A percentile compares a stretch with the other conserved stretches of the same genome.
phyloP scores from a whole-genome alignment of 1,284 basidiomycete genomes.

The Sporisorium scitamineum region DNA sequence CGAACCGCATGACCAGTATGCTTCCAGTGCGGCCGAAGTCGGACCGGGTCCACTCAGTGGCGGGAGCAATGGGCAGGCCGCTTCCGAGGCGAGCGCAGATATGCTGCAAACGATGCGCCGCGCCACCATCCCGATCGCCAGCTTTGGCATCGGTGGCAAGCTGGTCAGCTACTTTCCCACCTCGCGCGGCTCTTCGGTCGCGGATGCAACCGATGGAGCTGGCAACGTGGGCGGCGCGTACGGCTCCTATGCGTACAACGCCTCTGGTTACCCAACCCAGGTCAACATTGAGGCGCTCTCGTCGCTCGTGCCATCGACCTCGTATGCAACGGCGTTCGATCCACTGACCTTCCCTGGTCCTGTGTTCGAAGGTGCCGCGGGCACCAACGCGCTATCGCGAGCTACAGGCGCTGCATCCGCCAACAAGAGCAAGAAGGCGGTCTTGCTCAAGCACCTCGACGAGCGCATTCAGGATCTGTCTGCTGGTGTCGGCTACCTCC shows the following conservation, averaged over 20 bases:
- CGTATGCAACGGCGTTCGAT: conserved; percentile 62
- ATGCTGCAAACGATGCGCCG: conserved; percentile 53
- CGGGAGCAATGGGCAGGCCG: conserved; percentile 19
- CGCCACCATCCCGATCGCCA: conserved; percentile 58
- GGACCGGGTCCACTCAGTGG: conserved; percentile 19
- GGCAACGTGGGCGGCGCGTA: conserved; percentile 17
- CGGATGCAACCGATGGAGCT: conserved; percentile 10
- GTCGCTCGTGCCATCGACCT: conserved; percentile 51
- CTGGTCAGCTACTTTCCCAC: conserved; percentile 63
- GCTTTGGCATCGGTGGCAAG: conserved; percentile 66
- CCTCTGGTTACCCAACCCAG: conserved; percentile 35
- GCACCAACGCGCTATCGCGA: conserved; percentile 52
- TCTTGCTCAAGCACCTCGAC: conserved; percentile 57
- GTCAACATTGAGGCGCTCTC: conserved; percentile 51
- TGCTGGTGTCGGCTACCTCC: conserved; percentile 62
- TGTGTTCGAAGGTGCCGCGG: conserved; percentile 53
- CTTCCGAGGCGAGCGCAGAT: conserved; percentile 39
- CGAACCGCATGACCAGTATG: conserved; percentile 32
- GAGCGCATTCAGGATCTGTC: conserved; percentile 60
- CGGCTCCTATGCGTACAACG: conserved; percentile 48
- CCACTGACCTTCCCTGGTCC: conserved; percentile 63
- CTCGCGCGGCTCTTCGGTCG: conserved; percentile 14
- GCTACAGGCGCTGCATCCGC: conserved; percentile 46
- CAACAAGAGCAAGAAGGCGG: conserved; percentile 60
- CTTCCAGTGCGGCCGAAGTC: conserved; percentile 14